Percentiles rank a stretch among this genome's conserved stretches.
These are phyloP conservation scores for Macrotyloma uniflorum DNA, from an alignment of 306 rosid species.

Conservation along the genomic window DNA sequence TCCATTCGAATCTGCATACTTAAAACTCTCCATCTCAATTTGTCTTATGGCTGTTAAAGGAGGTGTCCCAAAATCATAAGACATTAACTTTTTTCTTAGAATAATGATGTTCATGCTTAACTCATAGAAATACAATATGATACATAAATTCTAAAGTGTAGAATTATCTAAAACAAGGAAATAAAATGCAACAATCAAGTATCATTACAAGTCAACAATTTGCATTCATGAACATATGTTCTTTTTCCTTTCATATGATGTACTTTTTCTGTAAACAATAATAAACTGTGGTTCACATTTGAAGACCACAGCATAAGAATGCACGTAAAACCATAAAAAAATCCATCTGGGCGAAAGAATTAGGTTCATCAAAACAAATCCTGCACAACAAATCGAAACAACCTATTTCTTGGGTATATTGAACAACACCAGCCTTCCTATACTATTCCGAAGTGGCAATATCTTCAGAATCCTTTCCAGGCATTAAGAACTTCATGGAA, in stretches of 20 bases:
- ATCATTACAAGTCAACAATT: slow-evolving; percentile 35
- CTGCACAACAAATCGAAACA: slow-evolving; percentile 50
- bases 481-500: slow-evolving; percentile 81
- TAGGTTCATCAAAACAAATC: slow-evolving; percentile 51
- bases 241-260: slow-evolving; percentile 9
- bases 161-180: not conserved
- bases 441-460: slow-evolving; percentile 34
- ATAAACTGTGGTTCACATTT: slow-evolving; percentile 32
- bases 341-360: slow-evolving; percentile 62
- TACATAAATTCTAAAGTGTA: slow-evolving; percentile 12
- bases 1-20: not conserved
- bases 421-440: slow-evolving; percentile 28
- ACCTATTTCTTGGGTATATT: slow-evolving; percentile 44
- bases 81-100: not conserved
- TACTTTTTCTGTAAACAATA: slow-evolving; percentile 43
- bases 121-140: not conserved
- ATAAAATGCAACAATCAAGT: slow-evolving; percentile 25
- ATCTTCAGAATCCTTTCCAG: slow-evolving; percentile 90
- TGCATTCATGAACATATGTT: slow-evolving; percentile 34
- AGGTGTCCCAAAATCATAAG: not conserved
- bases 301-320: slow-evolving; percentile 47
- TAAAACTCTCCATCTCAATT: slow-evolving; percentile 6
- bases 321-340: slow-evolving; percentile 40
- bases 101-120: not conserved
- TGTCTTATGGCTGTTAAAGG: not conserved